phyloP scores from a whole-genome alignment of 306 rosid species.

The Corylus avellana region DNA sequence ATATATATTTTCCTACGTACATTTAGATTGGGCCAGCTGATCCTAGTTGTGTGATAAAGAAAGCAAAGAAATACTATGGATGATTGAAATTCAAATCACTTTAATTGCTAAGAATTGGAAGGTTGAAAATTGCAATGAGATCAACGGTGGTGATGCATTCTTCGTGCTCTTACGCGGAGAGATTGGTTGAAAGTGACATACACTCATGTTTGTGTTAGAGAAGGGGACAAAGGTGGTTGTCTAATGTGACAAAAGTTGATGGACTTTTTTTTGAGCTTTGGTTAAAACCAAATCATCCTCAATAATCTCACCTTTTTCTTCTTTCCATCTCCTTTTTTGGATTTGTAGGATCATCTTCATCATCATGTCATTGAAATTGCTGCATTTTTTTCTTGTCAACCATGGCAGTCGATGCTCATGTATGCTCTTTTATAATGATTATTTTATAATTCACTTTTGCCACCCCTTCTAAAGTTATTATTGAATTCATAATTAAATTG shows the following conservation, averaged over 20 bases:
- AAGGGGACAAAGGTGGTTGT: slow-evolving; percentile 43
- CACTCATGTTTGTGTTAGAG: slow-evolving; percentile 22
- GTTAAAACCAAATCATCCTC: slow-evolving; percentile 36
- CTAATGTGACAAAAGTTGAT: slow-evolving; percentile 37
- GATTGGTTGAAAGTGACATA: slow-evolving; percentile 32
- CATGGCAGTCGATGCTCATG: too few relatives aligned
- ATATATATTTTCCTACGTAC: too few relatives aligned
- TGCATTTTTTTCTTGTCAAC: slow-evolving; percentile 10
- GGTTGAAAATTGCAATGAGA: slow-evolving; percentile 7
- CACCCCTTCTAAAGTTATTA: too few relatives aligned
- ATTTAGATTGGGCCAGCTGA: not conserved
- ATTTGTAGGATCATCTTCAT: slow-evolving; percentile 28
- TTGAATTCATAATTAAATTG: too few relatives aligned
- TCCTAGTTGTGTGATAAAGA: slow-evolving; percentile 37
- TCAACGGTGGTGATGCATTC: slow-evolving; percentile 11
- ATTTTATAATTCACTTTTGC: too few relatives aligned
- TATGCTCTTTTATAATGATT: too few relatives aligned
- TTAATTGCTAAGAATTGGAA: slow-evolving; percentile 29
- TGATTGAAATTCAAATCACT: slow-evolving; percentile 33
- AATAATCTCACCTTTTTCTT: slow-evolving; percentile 26
- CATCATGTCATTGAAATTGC: slow-evolving; percentile 31
- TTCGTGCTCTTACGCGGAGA: slow-evolving; percentile 7
- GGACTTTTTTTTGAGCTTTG: slow-evolving; percentile 39
- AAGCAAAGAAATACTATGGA: not conserved
- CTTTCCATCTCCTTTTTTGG: slow-evolving; percentile 14